Evolutionary conservation across 305 asterid genomes (phyloP).

Genomic region (Solanum hybrid): DNA sequence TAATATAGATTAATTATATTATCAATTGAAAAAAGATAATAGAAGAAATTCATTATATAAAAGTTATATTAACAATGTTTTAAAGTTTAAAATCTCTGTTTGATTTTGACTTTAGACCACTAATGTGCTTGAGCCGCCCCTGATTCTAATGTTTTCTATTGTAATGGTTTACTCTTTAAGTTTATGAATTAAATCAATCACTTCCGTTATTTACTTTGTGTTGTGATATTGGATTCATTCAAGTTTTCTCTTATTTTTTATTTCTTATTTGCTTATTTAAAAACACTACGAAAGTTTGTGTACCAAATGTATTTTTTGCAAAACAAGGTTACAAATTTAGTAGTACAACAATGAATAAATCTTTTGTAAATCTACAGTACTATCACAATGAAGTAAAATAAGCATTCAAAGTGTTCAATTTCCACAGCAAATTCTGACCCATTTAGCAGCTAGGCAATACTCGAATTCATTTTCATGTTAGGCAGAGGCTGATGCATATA

Average conservation of each 20-base stretch:
- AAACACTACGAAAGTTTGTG: not conserved
- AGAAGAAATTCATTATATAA: not conserved
- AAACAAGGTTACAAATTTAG: not conserved
- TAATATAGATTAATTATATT: no score
- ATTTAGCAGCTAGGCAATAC: not conserved
- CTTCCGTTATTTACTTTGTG: not conserved
- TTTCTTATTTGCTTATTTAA: not conserved
- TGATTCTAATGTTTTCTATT: no score
- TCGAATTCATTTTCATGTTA: not conserved
- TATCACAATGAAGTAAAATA: not conserved
- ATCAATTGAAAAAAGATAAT: not conserved
- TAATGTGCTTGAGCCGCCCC: not conserved
- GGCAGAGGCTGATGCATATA: not conserved
- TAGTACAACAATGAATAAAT: not conserved
- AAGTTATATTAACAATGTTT: no score
- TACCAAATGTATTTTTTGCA: not conserved
- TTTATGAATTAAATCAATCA: not conserved
- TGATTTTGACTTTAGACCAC: not conserved
- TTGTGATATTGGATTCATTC: not conserved
- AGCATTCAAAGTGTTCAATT: not conserved
- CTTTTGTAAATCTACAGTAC: not conserved
- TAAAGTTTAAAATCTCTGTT: no score
- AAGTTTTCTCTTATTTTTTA: not conserved
- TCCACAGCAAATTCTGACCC: not conserved
- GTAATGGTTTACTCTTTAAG: not conserved